Evolutionary conservation across 208 protist genomes (phyloP), one percentile per base, ranked within the genome.

Genomic region (Porcisia hertigi): DNA sequence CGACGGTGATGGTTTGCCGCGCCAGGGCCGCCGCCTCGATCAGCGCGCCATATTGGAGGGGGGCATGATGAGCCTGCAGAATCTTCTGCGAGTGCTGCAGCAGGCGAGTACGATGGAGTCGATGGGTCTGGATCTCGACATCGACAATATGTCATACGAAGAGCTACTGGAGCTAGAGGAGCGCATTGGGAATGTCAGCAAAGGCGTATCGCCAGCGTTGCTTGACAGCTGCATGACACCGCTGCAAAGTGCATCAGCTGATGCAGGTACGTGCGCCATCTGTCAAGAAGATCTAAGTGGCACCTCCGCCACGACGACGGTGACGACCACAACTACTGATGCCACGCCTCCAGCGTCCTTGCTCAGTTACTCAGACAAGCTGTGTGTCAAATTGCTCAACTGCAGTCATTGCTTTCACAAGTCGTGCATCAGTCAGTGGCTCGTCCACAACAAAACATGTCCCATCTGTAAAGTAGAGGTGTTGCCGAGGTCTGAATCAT

Each of bases 81-180:
- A 83, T 66, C 18, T 87, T 1, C 16, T 80, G 8, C 73, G 75
- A 7, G 54, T 83, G 53, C 67, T 90, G 70, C 71, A 79, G 41
- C 83, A 94, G 69, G 58, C 73, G 2, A 79, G 76, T 49, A 79
- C 75, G 72, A 90, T 92, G 85, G 83, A 79, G 52, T 70, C 63
- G 4, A 88, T 91, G 89, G 93, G 86, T 14, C 91, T 90, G 16
- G 69, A 87, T 16, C 80, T 81, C 3, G 91, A 97, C 58, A 77
- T 97, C 18, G 93, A 97, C 65, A 82, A 95, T 41, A 97, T 97
- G 93, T 85, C 80, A 12, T 97, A 97, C 78, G 93, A 97, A 77
- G 82, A 97, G 79, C 83, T 97, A 39, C 83, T 96, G 59, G 91
- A 87, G 81, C 77, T 97, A 34, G 84, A 93, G 77, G 91, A 97